Percentiles rank a stretch among this genome's conserved stretches.
Evolutionary conservation across 2,329 filamentous ascomycete species (phyloP).

Genomic region (Stromatinia cepivora): DNA sequence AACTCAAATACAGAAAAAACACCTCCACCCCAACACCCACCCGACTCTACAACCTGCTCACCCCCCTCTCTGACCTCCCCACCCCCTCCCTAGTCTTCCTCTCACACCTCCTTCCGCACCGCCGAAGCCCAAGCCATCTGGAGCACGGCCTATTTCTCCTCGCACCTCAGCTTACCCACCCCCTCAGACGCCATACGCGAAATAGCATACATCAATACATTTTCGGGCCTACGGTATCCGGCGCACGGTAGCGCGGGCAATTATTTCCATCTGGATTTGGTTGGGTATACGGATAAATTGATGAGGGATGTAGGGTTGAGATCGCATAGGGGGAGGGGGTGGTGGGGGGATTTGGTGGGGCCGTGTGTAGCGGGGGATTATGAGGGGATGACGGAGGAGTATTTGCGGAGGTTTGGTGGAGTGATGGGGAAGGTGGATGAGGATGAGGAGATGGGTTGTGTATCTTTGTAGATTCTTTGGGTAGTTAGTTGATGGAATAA

Average conservation of each 20-base stretch:
- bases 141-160: constrained; percentile 23
- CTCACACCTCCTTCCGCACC: constrained; percentile 7
- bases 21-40: constrained; percentile 8
- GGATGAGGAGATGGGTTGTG: neutral
- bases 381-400: neutral
- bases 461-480: neutral
- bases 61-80: constrained; percentile 1
- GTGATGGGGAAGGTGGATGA: too few species aligned
- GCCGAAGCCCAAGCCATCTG: constrained; percentile 23
- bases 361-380: constrained; percentile 11
- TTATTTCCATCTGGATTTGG: constrained; percentile 17
- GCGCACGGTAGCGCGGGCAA: constrained; percentile 10
- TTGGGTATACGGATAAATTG: constrained; percentile 20
- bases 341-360: constrained; percentile 1
- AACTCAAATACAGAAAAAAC: neutral
- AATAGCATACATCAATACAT: constrained; percentile 16
- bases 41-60: constrained; percentile 20
- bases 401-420: neutral
- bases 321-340: constrained; percentile 2
- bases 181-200: constrained; percentile 9
- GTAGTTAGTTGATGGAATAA: neutral
- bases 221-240: constrained; percentile 23
- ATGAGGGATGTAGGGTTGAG: constrained; percentile 7
- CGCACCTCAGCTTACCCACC: neutral
- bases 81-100: constrained; percentile 19